phyloP scores from a whole-genome alignment of 805 yeast species.

The Hanseniaspora osmophila region DNA sequence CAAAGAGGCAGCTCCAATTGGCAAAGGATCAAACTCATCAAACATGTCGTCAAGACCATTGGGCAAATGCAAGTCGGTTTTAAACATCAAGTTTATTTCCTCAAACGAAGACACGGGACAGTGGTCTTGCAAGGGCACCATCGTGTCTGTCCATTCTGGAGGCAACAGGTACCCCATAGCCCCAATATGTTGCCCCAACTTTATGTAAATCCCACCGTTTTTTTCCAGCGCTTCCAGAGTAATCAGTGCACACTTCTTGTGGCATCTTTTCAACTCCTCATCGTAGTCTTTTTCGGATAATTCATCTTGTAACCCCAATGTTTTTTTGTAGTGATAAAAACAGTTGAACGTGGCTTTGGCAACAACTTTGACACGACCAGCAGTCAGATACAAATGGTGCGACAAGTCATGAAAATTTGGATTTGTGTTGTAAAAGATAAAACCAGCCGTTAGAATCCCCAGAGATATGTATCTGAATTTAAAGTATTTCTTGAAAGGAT shows the following conservation, averaged over 20 bases:
- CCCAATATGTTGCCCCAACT: slow-evolving; percentile 85
- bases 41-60: slow-evolving; percentile 46
- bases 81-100: slow-evolving; percentile 55
- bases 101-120: slow-evolving; percentile 72
- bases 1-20: slow-evolving; percentile 89
- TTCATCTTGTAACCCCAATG: slow-evolving; percentile 25
- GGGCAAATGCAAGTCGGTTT: slow-evolving; percentile 43
- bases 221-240: slow-evolving; percentile 66
- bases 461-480: slow-evolving; percentile 5
- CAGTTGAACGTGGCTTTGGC: slow-evolving; percentile 59
- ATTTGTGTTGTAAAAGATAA: slow-evolving; percentile 14
- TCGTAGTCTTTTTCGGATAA: slow-evolving; percentile 35
- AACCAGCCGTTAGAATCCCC: slow-evolving; percentile 8
- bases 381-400: slow-evolving; percentile 15
- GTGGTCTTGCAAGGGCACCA: slow-evolving; percentile 81
- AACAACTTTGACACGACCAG: slow-evolving; percentile 46
- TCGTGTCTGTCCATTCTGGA: slow-evolving; percentile 85
- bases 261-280: slow-evolving; percentile 49
- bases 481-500: neutral
- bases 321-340: slow-evolving; percentile 50
- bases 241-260: slow-evolving; percentile 59
- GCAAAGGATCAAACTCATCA: slow-evolving; percentile 47
- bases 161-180: slow-evolving; percentile 90
- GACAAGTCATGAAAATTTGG: slow-evolving; percentile 15
- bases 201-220: slow-evolving; percentile 88